Conservation (phyloP, 139 green algal genomes). For the Volvox africanus region DNA sequence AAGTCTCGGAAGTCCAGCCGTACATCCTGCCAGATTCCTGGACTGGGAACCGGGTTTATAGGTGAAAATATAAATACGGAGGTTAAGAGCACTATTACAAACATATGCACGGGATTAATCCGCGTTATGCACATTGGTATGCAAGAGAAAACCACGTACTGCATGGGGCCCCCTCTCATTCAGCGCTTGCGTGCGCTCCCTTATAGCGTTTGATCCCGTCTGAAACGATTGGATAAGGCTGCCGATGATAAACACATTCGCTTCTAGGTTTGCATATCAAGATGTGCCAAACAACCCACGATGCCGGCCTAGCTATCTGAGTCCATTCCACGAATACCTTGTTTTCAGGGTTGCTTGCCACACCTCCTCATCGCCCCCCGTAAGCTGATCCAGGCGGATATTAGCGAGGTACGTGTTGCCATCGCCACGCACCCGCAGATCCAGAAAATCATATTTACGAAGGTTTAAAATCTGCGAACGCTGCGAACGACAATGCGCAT, state of each 20-base stretch:
- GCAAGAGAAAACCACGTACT: no score
- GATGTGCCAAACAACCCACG: no score
- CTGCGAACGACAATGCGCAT: not conserved
- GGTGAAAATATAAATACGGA: no score
- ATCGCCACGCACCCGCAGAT: conserved; percentile 47
- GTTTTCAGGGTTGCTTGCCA: conserved; percentile 55
- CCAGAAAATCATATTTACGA: conserved; percentile 49
- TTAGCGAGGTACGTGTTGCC: conserved; percentile 61
- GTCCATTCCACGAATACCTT: not conserved
- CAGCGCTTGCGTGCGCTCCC: no score
- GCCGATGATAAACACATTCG: no score
- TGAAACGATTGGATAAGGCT: no score
- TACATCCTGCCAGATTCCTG: conserved; percentile 49
- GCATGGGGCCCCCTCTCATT: no score
- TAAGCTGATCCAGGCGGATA: conserved; percentile 52
- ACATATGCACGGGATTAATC: no score
- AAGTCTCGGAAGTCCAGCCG: conserved; percentile 55
- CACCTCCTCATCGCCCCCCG: conserved; percentile 60
- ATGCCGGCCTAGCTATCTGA: no score
- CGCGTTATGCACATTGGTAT: no score
- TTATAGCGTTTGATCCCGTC: no score
- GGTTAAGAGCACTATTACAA: no score
- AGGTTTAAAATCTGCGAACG: conserved; percentile 30
- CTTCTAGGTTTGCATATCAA: not conserved
- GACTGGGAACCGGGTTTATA: not conserved